Percentiles rank a stretch among this genome's conserved stretches.
Evolutionary conservation across 352 stramenopile genomes (phyloP).

Genomic region (Pythium utonaiense): DNA sequence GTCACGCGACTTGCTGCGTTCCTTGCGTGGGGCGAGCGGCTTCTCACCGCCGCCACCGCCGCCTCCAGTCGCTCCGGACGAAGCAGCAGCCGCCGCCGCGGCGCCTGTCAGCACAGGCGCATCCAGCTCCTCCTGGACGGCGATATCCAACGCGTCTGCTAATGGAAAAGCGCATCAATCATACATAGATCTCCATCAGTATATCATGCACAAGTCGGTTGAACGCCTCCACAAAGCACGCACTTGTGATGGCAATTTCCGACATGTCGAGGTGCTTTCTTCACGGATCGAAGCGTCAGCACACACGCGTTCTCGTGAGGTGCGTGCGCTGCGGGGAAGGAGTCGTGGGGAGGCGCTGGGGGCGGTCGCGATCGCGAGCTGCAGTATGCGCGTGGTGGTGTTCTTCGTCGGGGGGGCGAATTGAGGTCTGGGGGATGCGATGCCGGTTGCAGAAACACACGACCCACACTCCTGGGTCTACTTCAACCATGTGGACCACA

Average conservation of each 20-base stretch:
- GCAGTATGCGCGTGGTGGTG: background rate
- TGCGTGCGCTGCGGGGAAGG: background rate
- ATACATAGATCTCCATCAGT: background rate
- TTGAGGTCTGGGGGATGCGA: slow-evolving; percentile 1
- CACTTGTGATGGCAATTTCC: slow-evolving; percentile 1
- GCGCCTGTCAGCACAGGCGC: slow-evolving; percentile 10
- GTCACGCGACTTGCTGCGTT: slow-evolving; percentile 85
- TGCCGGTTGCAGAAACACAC: slow-evolving; percentile 32
- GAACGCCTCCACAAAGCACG: background rate
- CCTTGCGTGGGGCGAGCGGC: slow-evolving; percentile 51
- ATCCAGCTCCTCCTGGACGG: slow-evolving; percentile 18
- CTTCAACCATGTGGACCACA: slow-evolving; percentile 34
- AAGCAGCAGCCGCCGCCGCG: background rate
- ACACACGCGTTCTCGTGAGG: background rate
- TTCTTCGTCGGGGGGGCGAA: background rate
- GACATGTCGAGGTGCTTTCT: background rate
- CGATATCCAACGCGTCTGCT: slow-evolving; percentile 25
- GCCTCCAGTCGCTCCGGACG: slow-evolving; percentile 3
- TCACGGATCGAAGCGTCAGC: background rate
- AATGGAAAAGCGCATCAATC: background rate
- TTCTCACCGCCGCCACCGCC: slow-evolving; percentile 43
- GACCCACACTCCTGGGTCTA: slow-evolving; percentile 14
- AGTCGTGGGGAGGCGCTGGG: background rate
- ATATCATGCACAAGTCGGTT: background rate
- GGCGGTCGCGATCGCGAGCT: background rate